Conservation (phyloP, 2,329 filamentous ascomycete genomes). For the Aspergillus terreus region DNA sequence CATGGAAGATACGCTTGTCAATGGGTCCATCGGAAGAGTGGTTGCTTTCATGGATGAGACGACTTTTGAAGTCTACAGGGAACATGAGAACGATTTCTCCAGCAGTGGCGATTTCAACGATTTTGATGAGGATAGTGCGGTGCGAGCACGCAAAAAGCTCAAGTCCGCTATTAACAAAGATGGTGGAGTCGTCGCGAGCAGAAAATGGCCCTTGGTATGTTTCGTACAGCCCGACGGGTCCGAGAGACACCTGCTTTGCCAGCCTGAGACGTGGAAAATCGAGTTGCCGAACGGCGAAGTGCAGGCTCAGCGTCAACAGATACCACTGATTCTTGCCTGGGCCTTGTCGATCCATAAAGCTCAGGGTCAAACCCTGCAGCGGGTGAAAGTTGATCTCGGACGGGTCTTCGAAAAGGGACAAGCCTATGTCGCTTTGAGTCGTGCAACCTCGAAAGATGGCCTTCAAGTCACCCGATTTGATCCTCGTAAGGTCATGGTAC, state of each 20-base stretch:
- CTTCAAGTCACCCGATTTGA: conserved; percentile 88
- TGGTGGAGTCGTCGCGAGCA: conserved; percentile 44
- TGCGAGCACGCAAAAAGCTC: conserved; percentile 53
- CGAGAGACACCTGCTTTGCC: conserved; percentile 71
- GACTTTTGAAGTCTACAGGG: conserved; percentile 56
- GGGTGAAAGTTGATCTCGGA: conserved; percentile 90
- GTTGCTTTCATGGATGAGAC: conserved; percentile 71
- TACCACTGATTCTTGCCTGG: conserved; percentile 93
- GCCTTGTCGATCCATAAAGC: conserved; percentile 97
- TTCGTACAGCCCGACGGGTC: conserved; percentile 79
- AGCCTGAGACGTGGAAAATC: conserved; percentile 91
- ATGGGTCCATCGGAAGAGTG: conserved; percentile 87
- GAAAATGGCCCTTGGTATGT: conserved; percentile 76
- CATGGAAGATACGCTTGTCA: conserved; percentile 88
- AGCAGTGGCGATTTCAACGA: conserved; percentile 45
- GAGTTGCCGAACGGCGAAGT: conserved; percentile 94
- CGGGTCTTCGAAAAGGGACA: conserved; percentile 96
- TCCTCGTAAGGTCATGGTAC: conserved; percentile 87
- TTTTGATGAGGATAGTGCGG: conserved; percentile 39
- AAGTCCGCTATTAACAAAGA: conserved; percentile 50
- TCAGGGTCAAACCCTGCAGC: conserved; percentile 87
- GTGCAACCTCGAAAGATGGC: conserved; percentile 82
- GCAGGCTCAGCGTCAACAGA: conserved; percentile 76
- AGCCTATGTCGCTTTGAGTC: conserved; percentile 92
- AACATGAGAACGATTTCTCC: conserved; percentile 56